Evolutionary conservation across 148 eudicot species (phyloP).

Genomic region (Vaccinium macrocarpon): DNA sequence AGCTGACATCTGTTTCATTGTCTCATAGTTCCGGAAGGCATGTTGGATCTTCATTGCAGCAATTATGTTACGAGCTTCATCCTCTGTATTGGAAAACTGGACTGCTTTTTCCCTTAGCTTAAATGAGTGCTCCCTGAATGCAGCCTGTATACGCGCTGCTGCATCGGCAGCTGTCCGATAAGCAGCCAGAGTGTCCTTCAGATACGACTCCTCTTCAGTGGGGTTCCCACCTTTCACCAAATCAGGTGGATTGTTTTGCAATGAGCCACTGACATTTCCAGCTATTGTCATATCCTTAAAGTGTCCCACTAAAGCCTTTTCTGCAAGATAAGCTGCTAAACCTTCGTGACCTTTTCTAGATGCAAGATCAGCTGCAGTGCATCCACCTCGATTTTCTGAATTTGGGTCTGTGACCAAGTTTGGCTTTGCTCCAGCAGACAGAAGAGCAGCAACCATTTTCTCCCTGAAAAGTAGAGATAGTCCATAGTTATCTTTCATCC

Average conservation of each 20-base stretch:
- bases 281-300: constrained; percentile 82
- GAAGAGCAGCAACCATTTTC: constrained; percentile 84
- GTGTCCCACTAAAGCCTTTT: constrained; percentile 75
- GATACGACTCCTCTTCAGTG: constrained; percentile 64
- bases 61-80: constrained; percentile 69
- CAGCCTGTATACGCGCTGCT: constrained; percentile 87
- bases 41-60: constrained; percentile 97
- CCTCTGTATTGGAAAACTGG: constrained; percentile 50
- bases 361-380: constrained; percentile 82
- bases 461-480: constrained; percentile 49
- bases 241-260: constrained; percentile 45
- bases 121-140: constrained; percentile 70
- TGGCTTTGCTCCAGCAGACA: constrained; percentile 92
- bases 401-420: constrained; percentile 91
- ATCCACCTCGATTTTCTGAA: constrained; percentile 72
- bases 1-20: constrained; percentile 60
- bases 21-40: constrained; percentile 70
- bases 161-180: constrained; percentile 96
- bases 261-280: constrained; percentile 79
- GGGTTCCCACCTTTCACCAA: constrained; percentile 27
- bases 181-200: constrained; percentile 87
- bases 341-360: constrained; percentile 67
- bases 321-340: constrained; percentile 89
- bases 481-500: neutral
- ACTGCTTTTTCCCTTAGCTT: constrained; percentile 49